Evolutionary conservation across 2,329 filamentous ascomycete genomes (phyloP).

Genomic region (Exophiala aquamarina): DNA sequence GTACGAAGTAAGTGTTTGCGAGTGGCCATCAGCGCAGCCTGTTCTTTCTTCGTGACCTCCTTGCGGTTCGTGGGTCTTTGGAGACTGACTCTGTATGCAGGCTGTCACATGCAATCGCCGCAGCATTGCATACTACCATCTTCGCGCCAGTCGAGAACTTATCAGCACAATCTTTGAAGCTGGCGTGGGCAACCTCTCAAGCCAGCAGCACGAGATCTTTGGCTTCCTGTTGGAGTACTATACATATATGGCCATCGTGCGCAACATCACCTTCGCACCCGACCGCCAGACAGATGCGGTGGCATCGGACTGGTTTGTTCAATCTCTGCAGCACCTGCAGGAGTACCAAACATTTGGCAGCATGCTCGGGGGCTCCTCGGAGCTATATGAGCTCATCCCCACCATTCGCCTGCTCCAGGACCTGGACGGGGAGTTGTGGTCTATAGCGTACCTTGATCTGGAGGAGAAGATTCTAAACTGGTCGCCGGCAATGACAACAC

Average conservation of each 20-base stretch:
- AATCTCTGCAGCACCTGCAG: constrained; percentile 1
- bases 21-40: not conserved
- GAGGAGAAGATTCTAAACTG: constrained; percentile 1
- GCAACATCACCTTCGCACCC: not conserved
- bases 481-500: constrained; percentile 1
- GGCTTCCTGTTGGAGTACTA: constrained; percentile 2
- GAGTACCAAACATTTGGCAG: constrained; percentile 2
- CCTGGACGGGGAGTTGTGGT: too few relatives aligned
- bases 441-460: too few relatives aligned
- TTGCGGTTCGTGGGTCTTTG: not conserved
- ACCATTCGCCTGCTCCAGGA: too few relatives aligned
- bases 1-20: constrained; percentile 1
- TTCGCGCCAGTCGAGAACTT: constrained; percentile 1
- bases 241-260: constrained; percentile 2
- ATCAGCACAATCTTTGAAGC: constrained; percentile 1
- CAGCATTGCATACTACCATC: constrained; percentile 2
- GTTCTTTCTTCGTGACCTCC: constrained; percentile 1
- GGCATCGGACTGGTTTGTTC: constrained; percentile 1
- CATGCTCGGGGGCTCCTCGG: not conserved
- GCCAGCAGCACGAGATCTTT: constrained; percentile 1
- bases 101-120: constrained; percentile 1
- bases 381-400: constrained; percentile 3
- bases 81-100: constrained; percentile 1
- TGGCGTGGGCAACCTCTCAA: not conserved
- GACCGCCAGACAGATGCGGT: not conserved